These are phyloP conservation scores for Trichoderma cornu-damae DNA, from an alignment of 2,329 filamentous ascomycete species.

Conservation along the genomic window DNA sequence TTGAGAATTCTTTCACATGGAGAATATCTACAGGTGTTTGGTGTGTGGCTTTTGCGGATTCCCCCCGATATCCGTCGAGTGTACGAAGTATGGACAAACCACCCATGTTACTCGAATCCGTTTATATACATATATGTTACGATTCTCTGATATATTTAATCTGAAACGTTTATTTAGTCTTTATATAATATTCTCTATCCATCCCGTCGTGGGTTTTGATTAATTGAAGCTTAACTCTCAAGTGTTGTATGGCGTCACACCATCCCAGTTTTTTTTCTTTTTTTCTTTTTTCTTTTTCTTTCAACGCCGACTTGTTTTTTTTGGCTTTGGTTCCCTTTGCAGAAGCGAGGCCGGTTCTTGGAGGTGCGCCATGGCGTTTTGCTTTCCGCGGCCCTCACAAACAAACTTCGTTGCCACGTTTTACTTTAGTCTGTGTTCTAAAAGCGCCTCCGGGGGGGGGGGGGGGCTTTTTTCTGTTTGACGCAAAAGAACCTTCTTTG, in stretches of 20 bases:
- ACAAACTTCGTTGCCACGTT: not conserved
- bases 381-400: constrained; percentile 4
- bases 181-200: not conserved
- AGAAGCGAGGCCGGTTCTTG: not conserved
- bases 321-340: not conserved
- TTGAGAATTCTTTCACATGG: constrained; percentile 11
- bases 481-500: not conserved
- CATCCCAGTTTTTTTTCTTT: not conserved
- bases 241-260: constrained; percentile 6
- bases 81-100: constrained; percentile 4
- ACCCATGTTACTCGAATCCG: constrained; percentile 13
- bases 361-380: constrained; percentile 7
- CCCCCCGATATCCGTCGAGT: constrained; percentile 7
- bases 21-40: constrained; percentile 20
- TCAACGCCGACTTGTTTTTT: not conserved
- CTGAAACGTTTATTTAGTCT: constrained; percentile 17
- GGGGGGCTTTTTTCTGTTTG: not conserved
- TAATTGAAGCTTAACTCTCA: constrained; percentile 11
- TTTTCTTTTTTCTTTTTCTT: not conserved
- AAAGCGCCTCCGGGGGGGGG: too few relatives aligned
- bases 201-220: not conserved
- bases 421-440: not conserved
- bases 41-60: constrained; percentile 19
- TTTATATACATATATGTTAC: constrained; percentile 20
- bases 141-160: constrained; percentile 15